Percentiles rank a stretch among this genome's conserved stretches.
phyloP scores from a whole-genome alignment of 2,329 filamentous ascomycete genomes.

The Ceratocystiopsis minuta region DNA sequence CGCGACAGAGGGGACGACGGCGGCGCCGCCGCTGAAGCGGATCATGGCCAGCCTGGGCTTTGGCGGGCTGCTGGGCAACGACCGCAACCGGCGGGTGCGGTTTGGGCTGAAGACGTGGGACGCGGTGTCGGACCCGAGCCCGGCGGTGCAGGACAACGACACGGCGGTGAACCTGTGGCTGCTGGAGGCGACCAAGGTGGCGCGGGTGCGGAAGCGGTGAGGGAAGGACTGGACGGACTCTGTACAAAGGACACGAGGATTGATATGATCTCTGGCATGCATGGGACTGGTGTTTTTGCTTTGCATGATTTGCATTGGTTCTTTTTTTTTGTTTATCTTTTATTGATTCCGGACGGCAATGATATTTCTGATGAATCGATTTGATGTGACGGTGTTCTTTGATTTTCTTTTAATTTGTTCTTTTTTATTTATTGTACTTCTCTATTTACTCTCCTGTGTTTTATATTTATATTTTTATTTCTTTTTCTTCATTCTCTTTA shows the following conservation, averaged over 20 bases:
- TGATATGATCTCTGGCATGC: too few species aligned
- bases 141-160: conserved; percentile 10
- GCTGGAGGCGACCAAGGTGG: conserved; percentile 9
- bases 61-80: conserved; percentile 1
- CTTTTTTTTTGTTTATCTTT: not conserved
- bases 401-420: not conserved
- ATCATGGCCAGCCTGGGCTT: conserved; percentile 1
- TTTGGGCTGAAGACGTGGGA: conserved; percentile 10
- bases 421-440: not conserved
- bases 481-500: not conserved
- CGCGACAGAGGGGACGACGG: not conserved
- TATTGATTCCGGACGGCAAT: not conserved
- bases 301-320: too few species aligned
- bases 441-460: too few species aligned
- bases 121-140: conserved; percentile 9
- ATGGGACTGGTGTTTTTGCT: not conserved
- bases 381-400: too few species aligned
- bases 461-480: not conserved
- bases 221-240: too few species aligned
- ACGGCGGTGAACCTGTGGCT: conserved; percentile 11
- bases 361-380: too few species aligned
- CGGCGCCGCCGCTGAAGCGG: not conserved
- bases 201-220: conserved; percentile 7
- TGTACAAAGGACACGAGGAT: not conserved
- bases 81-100: conserved; percentile 6